These are phyloP conservation scores for Paramecium sexaurelia DNA, from an alignment of 73 alveolate species.

Conservation along the genomic window DNA sequence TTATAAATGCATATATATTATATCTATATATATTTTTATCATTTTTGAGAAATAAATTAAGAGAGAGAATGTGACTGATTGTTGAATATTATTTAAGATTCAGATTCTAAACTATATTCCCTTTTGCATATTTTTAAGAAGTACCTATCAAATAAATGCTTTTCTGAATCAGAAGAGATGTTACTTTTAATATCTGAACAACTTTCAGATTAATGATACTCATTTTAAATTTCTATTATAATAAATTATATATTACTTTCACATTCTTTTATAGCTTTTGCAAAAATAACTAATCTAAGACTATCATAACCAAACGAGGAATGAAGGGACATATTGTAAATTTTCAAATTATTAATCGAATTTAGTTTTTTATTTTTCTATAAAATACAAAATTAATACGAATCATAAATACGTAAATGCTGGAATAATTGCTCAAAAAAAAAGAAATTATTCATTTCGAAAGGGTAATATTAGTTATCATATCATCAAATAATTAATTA, in stretches of 20 bases:
- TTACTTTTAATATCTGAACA: slow-evolving; percentile 14
- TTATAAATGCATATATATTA: background rate
- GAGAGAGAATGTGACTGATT: slow-evolving; percentile 8
- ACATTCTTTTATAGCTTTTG: background rate
- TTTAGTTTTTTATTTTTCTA: background rate
- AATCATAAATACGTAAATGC: background rate
- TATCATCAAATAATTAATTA: no score
- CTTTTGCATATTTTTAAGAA: background rate
- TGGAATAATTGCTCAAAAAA: background rate
- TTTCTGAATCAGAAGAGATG: slow-evolving; percentile 31
- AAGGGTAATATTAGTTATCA: background rate
- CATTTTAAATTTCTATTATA: background rate
- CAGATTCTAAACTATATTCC: background rate
- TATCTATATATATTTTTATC: background rate
- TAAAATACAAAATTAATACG: background rate
- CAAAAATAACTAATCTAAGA: background rate
- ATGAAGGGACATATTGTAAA: slow-evolving; percentile 35
- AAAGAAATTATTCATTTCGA: background rate
- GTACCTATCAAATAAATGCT: background rate
- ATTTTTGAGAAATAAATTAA: slow-evolving; percentile 24
- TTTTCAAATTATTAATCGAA: background rate
- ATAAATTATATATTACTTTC: background rate
- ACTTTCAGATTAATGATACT: background rate
- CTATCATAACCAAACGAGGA: slow-evolving; percentile 41
- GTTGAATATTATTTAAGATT: background rate